phyloP scores from a whole-genome alignment of 805 yeast species.

The Candida insectalens region DNA sequence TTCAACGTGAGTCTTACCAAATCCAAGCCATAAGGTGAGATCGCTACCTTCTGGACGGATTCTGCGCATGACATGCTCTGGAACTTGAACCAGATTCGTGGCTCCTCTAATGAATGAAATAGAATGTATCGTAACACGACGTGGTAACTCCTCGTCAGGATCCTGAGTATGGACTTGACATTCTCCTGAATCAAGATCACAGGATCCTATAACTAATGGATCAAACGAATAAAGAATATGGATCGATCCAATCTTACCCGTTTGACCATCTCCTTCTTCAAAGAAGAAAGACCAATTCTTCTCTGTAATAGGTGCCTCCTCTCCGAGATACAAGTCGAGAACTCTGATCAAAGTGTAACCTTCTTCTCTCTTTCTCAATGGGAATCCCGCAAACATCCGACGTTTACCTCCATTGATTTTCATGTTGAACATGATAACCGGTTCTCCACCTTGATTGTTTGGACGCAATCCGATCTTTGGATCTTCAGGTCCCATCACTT shows the following conservation, averaged over 20 bases:
- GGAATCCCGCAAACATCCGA: constrained; percentile 14
- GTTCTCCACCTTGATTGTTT: constrained; percentile 25
- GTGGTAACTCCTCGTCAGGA: not conserved
- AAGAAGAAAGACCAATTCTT: constrained; percentile 25
- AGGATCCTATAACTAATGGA: constrained; percentile 11
- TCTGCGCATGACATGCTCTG: constrained; percentile 5
- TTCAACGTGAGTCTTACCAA: constrained; percentile 31
- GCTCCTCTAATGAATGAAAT: constrained; percentile 10
- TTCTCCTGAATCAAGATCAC: constrained; percentile 12
- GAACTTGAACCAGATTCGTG: constrained; percentile 12
- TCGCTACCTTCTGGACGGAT: constrained; percentile 4
- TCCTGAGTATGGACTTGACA: constrained; percentile 8
- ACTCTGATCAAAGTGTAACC: constrained; percentile 1
- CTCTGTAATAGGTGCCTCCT: constrained; percentile 15
- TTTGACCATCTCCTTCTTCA: constrained; percentile 9
- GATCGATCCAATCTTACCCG: constrained; percentile 8
- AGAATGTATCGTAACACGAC: not conserved
- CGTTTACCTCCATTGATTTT: constrained; percentile 10
- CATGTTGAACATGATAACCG: constrained; percentile 29
- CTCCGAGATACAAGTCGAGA: constrained; percentile 17
- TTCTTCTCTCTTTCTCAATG: constrained; percentile 10
- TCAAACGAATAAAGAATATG: constrained; percentile 13
- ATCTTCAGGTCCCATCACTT: constrained; percentile 5
- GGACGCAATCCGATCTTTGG: constrained; percentile 26
- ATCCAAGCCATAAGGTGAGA: constrained; percentile 30